Conservation (phyloP, 192 early-diverging fungal genomes). For the Coemansia sp. region DNA sequence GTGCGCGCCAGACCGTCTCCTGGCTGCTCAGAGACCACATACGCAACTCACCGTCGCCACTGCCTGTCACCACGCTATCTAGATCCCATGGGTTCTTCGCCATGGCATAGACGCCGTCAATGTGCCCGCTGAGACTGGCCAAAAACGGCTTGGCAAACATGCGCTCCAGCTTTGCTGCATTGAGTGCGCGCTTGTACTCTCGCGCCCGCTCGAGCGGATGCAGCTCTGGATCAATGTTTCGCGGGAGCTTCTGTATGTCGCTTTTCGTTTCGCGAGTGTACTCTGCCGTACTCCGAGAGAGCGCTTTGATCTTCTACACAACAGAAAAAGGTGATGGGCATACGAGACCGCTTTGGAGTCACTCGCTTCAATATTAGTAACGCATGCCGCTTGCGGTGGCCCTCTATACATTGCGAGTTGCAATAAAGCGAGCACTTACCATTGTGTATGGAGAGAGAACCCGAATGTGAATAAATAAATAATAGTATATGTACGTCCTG, state of each 20-base stretch:
- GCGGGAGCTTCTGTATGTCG: constrained; percentile 84
- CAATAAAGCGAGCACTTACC: background rate
- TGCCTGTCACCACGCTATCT: constrained; percentile 82
- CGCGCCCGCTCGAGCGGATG: constrained; percentile 95
- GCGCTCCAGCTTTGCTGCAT: constrained; percentile 90
- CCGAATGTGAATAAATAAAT: background rate
- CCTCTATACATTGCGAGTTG: background rate
- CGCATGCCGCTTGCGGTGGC: background rate
- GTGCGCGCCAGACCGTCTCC: constrained; percentile 73
- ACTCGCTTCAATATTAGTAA: background rate
- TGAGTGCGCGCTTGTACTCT: constrained; percentile 95
- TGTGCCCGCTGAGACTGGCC: constrained; percentile 84
- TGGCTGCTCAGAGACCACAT: constrained; percentile 85
- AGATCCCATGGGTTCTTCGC: constrained; percentile 91
- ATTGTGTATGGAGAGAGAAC: constrained; percentile 2
- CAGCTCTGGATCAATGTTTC: constrained; percentile 85
- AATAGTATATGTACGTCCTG: background rate
- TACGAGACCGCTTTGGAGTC: background rate
- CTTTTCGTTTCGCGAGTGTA: constrained; percentile 78
- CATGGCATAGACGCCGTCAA: constrained; percentile 95
- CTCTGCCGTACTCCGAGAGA: constrained; percentile 79
- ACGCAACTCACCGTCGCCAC: constrained; percentile 94
- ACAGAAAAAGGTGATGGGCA: background rate
- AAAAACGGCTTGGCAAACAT: constrained; percentile 98
- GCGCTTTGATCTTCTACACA: constrained; percentile 90